Conservation (phyloP, 1,284 basidiomycete genomes). For the Fistulina hepatica region DNA sequence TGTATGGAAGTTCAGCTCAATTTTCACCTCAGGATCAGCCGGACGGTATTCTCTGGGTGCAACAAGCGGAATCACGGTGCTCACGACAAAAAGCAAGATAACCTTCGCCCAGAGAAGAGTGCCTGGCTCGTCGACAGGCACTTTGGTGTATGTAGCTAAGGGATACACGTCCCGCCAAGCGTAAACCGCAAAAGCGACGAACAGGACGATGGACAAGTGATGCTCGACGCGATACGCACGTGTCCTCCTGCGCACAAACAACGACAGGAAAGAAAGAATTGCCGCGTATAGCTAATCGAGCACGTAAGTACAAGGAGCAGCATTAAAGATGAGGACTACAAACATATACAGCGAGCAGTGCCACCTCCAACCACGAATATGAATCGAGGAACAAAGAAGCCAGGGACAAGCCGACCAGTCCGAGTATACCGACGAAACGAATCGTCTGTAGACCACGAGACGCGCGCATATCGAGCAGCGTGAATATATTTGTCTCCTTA, state of each 20-base stretch:
- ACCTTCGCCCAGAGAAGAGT: constrained; percentile 20
- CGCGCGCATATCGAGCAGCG: not conserved
- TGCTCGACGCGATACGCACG: not conserved
- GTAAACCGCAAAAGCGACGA: constrained; percentile 32
- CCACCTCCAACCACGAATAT: not conserved
- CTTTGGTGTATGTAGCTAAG: constrained; percentile 34
- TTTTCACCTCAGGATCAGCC: constrained; percentile 24
- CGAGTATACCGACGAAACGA: not conserved
- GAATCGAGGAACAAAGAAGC: not conserved
- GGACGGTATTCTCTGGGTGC: constrained; percentile 23
- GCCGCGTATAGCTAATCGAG: not conserved
- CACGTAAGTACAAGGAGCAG: not conserved
- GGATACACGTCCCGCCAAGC: constrained; percentile 58
- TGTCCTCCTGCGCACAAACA: not conserved
- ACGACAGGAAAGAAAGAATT: not conserved
- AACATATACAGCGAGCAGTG: not conserved
- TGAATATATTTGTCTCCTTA: not conserved
- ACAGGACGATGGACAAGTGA: constrained; percentile 23
- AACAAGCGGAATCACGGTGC: constrained; percentile 20
- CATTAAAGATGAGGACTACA: not conserved
- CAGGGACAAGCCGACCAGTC: not conserved
- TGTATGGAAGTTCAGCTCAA: not conserved
- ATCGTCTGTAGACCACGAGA: too few species aligned
- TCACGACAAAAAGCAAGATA: constrained; percentile 14
- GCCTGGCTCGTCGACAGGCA: constrained; percentile 23